Evolutionary conservation across 345 rosid genomes (phyloP).

Genomic region (Lumnitzera racemosa): DNA sequence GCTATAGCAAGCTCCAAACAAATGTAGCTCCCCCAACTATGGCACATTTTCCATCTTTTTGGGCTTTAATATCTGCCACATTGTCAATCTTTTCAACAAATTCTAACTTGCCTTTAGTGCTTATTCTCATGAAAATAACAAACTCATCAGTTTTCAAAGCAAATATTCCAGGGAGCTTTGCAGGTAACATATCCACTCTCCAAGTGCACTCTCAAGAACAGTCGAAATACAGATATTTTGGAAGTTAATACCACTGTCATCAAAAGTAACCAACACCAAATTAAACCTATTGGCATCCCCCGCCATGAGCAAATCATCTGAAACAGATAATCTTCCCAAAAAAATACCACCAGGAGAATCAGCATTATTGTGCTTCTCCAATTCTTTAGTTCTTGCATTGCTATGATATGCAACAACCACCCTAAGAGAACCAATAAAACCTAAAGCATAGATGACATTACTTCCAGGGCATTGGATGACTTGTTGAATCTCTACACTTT

Average conservation of each 20-base stretch:
- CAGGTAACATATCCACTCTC: conserved; percentile 44
- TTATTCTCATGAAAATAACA: conserved; percentile 45
- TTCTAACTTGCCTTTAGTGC: conserved; percentile 54
- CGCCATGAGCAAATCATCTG: conserved; percentile 53
- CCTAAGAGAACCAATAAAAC: conserved; percentile 54
- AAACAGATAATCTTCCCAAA: conserved; percentile 51
- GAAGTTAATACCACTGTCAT: conserved; percentile 46
- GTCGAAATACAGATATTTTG: conserved; percentile 44
- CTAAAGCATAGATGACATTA: conserved; percentile 47
- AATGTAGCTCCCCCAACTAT: no score
- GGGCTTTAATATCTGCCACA: conserved; percentile 39
- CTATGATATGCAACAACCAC: conserved; percentile 47
- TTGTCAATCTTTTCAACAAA: conserved; percentile 48
- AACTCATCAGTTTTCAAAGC: conserved; percentile 36
- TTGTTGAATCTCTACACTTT: conserved; percentile 78
- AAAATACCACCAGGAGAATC: conserved; percentile 64
- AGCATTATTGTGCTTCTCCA: conserved; percentile 49
- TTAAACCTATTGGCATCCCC: conserved; percentile 60
- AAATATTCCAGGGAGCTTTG: conserved; percentile 48
- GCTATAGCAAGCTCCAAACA: no score
- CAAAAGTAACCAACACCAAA: conserved; percentile 48
- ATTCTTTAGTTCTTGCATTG: conserved; percentile 63
- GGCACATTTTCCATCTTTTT: no score
- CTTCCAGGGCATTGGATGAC: conserved; percentile 52
- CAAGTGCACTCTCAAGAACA: conserved; percentile 49